phyloP scores from a whole-genome alignment of 352 stramenopile species.

The Globisporangium acanthophoron region DNA sequence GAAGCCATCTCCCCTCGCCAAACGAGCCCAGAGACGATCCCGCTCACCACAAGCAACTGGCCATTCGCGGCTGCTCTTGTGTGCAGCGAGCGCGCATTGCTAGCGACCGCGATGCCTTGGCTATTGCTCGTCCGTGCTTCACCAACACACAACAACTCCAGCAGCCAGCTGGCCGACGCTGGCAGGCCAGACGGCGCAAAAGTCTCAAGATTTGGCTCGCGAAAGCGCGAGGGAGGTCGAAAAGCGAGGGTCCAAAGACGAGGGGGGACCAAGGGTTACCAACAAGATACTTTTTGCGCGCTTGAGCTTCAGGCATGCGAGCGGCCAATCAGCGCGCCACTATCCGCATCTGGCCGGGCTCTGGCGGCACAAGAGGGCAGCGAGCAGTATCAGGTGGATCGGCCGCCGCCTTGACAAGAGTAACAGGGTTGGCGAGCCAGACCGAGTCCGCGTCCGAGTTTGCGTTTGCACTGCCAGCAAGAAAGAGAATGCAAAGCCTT shows the following conservation, averaged over 20 bases:
- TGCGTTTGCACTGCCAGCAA: too few relatives aligned
- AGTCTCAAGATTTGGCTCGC: background rate
- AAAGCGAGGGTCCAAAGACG: background rate
- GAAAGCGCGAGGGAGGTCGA: too few relatives aligned
- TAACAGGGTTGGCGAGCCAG: too few relatives aligned
- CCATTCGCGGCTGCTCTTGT: background rate
- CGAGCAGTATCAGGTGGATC: conserved; percentile 2
- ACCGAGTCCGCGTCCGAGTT: too few relatives aligned
- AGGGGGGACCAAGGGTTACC: background rate
- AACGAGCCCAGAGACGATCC: too few relatives aligned
- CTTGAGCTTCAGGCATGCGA: background rate
- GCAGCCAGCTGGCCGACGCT: background rate
- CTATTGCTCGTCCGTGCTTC: too few relatives aligned
- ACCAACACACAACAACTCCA: too few relatives aligned
- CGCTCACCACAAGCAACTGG: background rate
- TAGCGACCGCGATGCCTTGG: too few relatives aligned
- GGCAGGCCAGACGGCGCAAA: too few relatives aligned
- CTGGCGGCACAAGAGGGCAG: background rate
- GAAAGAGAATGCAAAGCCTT: too few relatives aligned
- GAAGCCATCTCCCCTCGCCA: background rate
- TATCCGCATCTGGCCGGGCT: background rate
- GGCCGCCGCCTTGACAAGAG: background rate
- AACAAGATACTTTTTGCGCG: conserved; percentile 1
- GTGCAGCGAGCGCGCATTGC: background rate
- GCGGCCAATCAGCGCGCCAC: too few relatives aligned